A percentile compares a stretch with the other conserved stretches of the same genome.
These are phyloP conservation scores for Simplicillium sp. DNA, from an alignment of 2,329 filamentous ascomycete genomes.

Conservation along the genomic window DNA sequence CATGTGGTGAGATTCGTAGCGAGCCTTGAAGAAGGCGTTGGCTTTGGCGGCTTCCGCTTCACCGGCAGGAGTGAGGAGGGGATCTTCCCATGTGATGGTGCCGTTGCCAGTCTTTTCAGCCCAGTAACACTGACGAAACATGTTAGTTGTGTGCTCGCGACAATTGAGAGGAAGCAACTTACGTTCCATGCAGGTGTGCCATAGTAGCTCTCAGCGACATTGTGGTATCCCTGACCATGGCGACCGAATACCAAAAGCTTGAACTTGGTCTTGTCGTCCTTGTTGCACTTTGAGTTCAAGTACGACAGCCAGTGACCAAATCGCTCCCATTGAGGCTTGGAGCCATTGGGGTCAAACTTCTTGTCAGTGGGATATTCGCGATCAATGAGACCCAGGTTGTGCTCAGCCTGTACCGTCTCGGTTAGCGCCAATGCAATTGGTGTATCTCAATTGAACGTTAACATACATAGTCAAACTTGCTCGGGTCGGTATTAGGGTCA, in stretches of 20 bases:
- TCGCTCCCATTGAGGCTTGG: constrained; percentile 54
- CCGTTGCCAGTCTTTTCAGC: constrained; percentile 53
- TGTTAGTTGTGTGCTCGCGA: constrained; percentile 3
- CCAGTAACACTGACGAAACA: constrained; percentile 48
- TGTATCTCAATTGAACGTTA: background rate
- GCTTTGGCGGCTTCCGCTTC: constrained; percentile 47
- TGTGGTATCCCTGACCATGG: constrained; percentile 60
- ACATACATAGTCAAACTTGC: constrained; percentile 55
- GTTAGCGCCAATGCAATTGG: background rate
- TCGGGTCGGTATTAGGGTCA: constrained; percentile 42
- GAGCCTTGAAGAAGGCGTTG: constrained; percentile 47
- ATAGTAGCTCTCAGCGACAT: constrained; percentile 54
- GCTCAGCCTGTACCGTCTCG: constrained; percentile 32
- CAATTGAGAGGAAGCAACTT: constrained; percentile 15
- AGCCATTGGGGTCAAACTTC: constrained; percentile 23
- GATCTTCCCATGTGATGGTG: constrained; percentile 53
- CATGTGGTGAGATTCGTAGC: constrained; percentile 42
- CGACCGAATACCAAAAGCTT: constrained; percentile 60
- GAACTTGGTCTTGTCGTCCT: constrained; percentile 41
- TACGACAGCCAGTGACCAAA: constrained; percentile 47
- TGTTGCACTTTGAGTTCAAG: constrained; percentile 34
- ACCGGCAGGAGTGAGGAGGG: constrained; percentile 50
- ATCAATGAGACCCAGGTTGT: constrained; percentile 59
- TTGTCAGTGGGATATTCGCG: constrained; percentile 49
- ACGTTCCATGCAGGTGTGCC: constrained; percentile 62